Conservation (phyloP, 495 filamentous ascomycete genomes). For the Talaromyces liani region DNA sequence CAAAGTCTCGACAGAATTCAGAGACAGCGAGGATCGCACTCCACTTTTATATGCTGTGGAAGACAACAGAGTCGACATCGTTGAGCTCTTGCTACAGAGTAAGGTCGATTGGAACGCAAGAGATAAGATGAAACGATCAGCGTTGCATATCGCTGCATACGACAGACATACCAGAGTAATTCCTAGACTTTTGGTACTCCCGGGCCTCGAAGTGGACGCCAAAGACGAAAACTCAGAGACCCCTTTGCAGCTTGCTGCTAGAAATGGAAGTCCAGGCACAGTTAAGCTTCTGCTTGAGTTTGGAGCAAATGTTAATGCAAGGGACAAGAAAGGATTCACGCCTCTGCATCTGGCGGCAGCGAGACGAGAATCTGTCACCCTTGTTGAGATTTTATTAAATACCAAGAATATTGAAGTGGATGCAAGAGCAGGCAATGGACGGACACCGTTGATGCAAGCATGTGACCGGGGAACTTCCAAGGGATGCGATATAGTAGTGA, state of each 20-base stretch:
- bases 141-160: neutral
- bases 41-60: neutral
- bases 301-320: neutral
- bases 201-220: neutral
- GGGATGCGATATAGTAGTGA: neutral
- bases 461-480: neutral
- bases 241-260: neutral
- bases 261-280: neutral
- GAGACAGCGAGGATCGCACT: neutral
- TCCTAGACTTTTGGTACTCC: neutral
- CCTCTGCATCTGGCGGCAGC: neutral
- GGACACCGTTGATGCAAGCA: neutral
- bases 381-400: neutral
- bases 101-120: neutral
- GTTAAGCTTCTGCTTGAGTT: neutral
- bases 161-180: neutral
- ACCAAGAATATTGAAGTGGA: neutral
- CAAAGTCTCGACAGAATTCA: neutral
- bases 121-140: neutral
- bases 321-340: neutral
- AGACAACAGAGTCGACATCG: neutral
- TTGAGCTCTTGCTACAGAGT: neutral
- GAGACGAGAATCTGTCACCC: neutral
- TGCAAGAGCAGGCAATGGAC: neutral
- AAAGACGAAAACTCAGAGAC: neutral